A percentile compares a stretch with the other conserved stretches of the same genome.
Evolutionary conservation across 805 yeast genomes (phyloP).

Genomic region (Ogataea populi-albae): DNA sequence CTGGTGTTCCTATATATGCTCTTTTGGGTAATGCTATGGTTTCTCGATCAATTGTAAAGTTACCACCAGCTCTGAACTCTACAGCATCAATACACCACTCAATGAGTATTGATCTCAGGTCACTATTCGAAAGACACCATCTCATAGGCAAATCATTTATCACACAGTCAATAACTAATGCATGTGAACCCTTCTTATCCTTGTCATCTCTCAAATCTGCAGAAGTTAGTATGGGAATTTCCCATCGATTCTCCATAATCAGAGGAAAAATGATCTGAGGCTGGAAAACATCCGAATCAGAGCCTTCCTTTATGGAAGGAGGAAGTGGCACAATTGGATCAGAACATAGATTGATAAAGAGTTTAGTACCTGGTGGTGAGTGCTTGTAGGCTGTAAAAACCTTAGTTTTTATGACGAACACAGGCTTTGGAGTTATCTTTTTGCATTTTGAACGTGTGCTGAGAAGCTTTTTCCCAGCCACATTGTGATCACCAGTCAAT

Average conservation of each 20-base stretch:
- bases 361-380: constrained; percentile 46
- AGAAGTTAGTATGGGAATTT: constrained; percentile 75
- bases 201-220: constrained; percentile 44
- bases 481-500: too few species aligned
- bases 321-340: constrained; percentile 68
- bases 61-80: constrained; percentile 38
- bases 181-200: constrained; percentile 68
- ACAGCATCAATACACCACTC: constrained; percentile 86
- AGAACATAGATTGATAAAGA: constrained; percentile 77
- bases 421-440: constrained; percentile 52
- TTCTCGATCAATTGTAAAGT: constrained; percentile 58
- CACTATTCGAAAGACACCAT: constrained; percentile 58
- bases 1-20: constrained; percentile 63
- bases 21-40: constrained; percentile 64
- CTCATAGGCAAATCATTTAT: constrained; percentile 59
- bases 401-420: constrained; percentile 70
- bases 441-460: too few species aligned
- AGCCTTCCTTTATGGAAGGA: constrained; percentile 5
- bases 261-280: constrained; percentile 58
- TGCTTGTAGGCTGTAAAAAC: constrained; percentile 36
- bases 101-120: constrained; percentile 60
- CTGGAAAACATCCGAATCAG: constrained; percentile 36
- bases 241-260: constrained; percentile 75
- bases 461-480: too few species aligned
- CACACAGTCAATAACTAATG: constrained; percentile 77